These are phyloP conservation scores for Sequoia sempervirens DNA, from an alignment of 75 land plant species.

Conservation along the genomic window DNA sequence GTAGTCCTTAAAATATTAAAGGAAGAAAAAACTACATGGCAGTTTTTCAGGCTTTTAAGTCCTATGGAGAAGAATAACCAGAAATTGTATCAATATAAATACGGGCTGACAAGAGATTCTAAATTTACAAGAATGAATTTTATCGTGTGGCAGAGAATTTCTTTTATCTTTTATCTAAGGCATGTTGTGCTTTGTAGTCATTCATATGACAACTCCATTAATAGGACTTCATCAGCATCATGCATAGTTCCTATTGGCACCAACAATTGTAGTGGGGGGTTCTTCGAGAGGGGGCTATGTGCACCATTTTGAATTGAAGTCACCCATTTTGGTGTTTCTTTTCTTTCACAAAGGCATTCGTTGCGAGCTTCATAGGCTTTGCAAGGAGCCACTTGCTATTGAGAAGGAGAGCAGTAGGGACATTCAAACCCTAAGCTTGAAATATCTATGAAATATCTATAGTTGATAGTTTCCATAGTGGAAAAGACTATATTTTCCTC, in stretches of 20 bases:
- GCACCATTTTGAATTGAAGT: conserved; percentile 13
- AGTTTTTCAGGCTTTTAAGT: background rate
- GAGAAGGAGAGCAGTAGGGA: conserved; percentile 25
- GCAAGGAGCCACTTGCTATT: conserved; percentile 42
- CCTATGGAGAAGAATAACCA: background rate
- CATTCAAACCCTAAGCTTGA: conserved; percentile 33
- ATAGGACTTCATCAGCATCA: conserved; percentile 2
- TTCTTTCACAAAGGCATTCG: conserved; percentile 81
- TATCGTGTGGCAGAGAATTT: background rate
- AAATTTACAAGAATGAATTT: background rate
- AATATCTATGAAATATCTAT: too few relatives aligned
- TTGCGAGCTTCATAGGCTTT: conserved; percentile 58
- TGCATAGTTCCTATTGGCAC: background rate
- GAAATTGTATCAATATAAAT: too few relatives aligned
- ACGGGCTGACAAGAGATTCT: background rate
- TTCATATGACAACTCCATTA: conserved; percentile 31
- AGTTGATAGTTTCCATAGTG: too few relatives aligned
- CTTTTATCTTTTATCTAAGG: background rate
- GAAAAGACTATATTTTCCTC: too few relatives aligned
- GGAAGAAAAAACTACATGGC: background rate
- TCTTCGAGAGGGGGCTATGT: background rate
- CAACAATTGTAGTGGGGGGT: background rate
- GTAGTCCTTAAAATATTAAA: too few relatives aligned
- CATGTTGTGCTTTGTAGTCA: background rate
- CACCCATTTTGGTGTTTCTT: conserved; percentile 65